Conservation (phyloP, 228 moss, liverwort and hornwort genomes). For the Sphagnum fallax region DNA sequence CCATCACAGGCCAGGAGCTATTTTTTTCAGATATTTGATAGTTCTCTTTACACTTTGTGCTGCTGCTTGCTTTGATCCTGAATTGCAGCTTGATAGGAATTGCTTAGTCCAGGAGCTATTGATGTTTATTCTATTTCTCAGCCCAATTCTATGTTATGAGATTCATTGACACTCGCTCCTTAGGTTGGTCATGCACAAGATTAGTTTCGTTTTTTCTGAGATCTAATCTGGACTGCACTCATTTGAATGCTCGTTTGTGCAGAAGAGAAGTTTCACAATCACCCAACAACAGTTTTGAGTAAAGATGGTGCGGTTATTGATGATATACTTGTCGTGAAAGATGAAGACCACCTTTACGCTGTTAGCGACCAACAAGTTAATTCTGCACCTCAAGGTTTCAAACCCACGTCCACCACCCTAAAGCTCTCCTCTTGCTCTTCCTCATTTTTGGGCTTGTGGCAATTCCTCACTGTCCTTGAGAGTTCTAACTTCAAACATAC, state of each 20-base stretch:
- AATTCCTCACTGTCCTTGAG: neutral
- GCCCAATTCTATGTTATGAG: too few relatives aligned
- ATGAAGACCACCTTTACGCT: constrained; percentile 71
- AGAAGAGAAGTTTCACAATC: constrained; percentile 52
- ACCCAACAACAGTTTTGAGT: constrained; percentile 56
- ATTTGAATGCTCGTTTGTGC: constrained; percentile 6
- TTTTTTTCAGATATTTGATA: neutral
- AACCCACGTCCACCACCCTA: too few relatives aligned
- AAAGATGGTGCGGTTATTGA: constrained; percentile 69
- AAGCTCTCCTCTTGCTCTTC: neutral
- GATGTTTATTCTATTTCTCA: neutral
- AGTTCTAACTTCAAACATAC: neutral
- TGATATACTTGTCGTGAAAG: constrained; percentile 56
- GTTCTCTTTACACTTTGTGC: neutral
- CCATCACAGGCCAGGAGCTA: neutral
- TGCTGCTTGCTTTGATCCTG: neutral
- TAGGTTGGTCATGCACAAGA: neutral
- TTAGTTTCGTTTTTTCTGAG: neutral
- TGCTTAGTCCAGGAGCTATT: neutral
- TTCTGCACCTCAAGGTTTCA: constrained; percentile 32
- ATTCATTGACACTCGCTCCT: too few relatives aligned
- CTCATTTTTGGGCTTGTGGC: neutral
- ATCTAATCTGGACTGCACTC: neutral
- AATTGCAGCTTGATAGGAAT: too few relatives aligned
- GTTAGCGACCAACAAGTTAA: constrained; percentile 31